Evolutionary conservation across 139 green algal genomes (phyloP), one percentile per base, ranked within the genome.

Genomic region (Chlamydomonas sp.): DNA sequence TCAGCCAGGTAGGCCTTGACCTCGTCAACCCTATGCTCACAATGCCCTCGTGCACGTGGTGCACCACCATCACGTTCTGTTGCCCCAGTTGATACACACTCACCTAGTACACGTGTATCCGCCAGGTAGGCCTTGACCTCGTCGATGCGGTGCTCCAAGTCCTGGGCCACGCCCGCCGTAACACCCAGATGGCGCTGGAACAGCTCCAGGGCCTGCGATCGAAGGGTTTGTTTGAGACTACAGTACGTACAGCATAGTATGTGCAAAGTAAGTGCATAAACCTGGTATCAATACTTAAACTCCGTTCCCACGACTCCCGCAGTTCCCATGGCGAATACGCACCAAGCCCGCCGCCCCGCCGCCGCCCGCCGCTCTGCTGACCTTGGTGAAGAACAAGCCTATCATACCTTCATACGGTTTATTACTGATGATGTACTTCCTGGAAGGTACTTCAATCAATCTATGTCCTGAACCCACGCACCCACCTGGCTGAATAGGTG

Each of bases 91-190:
- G 31, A 49, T 49, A 49, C 31, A 49, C 31, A 49, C 31, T 49
- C 31, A 49, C 31, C 31, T 49, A 49, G 31, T 49, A 49, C 31
- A 49, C 31, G n/a, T n/a, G n/a, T n/a, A n/a, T n/a, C 64, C 64
- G 69, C 80, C 80, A 87, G 82, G 82, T 87, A 87, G 10, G 68
- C 73, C 74, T 88, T 88, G 63, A 88, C 74, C 83, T 88, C 83
- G 73, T 88, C 83, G 15, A 88, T 88, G 73, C 83, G 83, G 74
- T 88, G 83, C 61, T 82, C 14, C 31, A 88, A 73, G 72, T 88
- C 83, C 73, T 77, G 74, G 1, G 83, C 83, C 74, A 88, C 83
- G 3, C 69, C 57, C 73, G 73, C 63, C 2, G 64, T 2, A 2
- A 20, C 31, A 6, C 83, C 83, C 73, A 88, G 72, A 31, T 88